Evolutionary conservation across 2,329 filamentous ascomycete genomes (phyloP), one percentile per base, ranked within the genome.

Genomic region (Claviceps cyperi): DNA sequence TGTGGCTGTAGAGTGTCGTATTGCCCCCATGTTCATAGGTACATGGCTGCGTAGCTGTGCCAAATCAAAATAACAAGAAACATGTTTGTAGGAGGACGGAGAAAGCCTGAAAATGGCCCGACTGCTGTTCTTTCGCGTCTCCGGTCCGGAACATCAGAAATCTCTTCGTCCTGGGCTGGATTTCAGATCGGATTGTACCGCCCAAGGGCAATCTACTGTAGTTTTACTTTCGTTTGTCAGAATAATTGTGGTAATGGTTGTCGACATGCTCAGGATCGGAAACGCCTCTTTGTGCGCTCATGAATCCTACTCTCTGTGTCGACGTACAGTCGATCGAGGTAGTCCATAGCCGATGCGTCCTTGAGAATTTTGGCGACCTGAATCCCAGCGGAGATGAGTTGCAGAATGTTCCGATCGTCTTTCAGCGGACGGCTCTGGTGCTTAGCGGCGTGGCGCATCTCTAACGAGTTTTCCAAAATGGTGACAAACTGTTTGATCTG

Each of bases 401-500:
- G 87, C 52, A 94, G 74, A 55, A 94, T 86, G 65, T 92, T 91
- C 58, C 87, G 78, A 68, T 94, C 87, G 70, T 94, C 87, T 71
- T 91, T 92, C 56, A 90, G 75, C 19, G 86, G 85, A 53, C 87
- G 78, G 56, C 81, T 85, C 67, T 90, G 85, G 67, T 90, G 84
- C 53, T 88, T 89, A 46, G 86, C 84, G 52, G 85, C 84, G 65
- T 91, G 86, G 55, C 86, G 77, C 85, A 90, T 90, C 70, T 91
- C 86, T 60, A 94, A 72, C 46, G 85, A 90, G 67, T 92, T 94
- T 63, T 94, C 87, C 59, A 94, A 69, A 32, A 92, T 85, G 41
- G 87, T 92, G 56, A 92, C 84, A 66, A 94, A 81, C 66, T 92
- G 86, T 69, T 91, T 92, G 68, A 94, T 94, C 68, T 94, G 87